A percentile compares a stretch with the other conserved stretches of the same genome.
Evolutionary conservation across 768 basidiomycete species (phyloP).

Genomic region (Phaffia australis): DNA sequence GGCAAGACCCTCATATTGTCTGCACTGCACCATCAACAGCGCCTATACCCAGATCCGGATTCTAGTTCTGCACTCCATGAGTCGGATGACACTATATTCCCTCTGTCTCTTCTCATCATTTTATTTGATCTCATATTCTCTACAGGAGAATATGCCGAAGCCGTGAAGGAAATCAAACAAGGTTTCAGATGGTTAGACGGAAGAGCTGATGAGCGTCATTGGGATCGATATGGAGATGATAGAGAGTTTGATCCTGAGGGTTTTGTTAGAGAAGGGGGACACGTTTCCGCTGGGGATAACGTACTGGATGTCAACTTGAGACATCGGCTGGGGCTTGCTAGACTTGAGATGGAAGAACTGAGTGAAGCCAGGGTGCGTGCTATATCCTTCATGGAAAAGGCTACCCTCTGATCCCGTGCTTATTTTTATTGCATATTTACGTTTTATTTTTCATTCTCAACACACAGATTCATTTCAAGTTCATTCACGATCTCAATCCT

Average conservation of each 20-base stretch:
- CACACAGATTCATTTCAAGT: constrained; percentile 59
- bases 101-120: constrained; percentile 60
- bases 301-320: constrained; percentile 64
- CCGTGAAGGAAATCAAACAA: constrained; percentile 55
- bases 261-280: constrained; percentile 27
- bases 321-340: constrained; percentile 68
- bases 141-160: constrained; percentile 55
- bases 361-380: constrained; percentile 66
- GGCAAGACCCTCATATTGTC: constrained; percentile 59
- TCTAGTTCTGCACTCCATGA: neutral
- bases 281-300: constrained; percentile 39
- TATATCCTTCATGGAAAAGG: neutral
- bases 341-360: constrained; percentile 66
- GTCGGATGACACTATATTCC: constrained; percentile 41
- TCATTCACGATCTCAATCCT: constrained; percentile 56
- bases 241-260: constrained; percentile 62
- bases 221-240: constrained; percentile 77
- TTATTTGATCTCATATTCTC: constrained; percentile 75
- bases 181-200: constrained; percentile 91
- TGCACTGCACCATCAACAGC: constrained; percentile 61
- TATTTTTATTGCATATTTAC: neutral
- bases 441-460: neutral
- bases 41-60: constrained; percentile 42
- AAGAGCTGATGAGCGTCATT: constrained; percentile 55
- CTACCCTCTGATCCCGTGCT: neutral